Percentiles rank a stretch among this genome's conserved stretches.
These are phyloP conservation scores for Psilocybe subaeruginosa DNA, from an alignment of 768 basidiomycete species.

Conservation along the genomic window DNA sequence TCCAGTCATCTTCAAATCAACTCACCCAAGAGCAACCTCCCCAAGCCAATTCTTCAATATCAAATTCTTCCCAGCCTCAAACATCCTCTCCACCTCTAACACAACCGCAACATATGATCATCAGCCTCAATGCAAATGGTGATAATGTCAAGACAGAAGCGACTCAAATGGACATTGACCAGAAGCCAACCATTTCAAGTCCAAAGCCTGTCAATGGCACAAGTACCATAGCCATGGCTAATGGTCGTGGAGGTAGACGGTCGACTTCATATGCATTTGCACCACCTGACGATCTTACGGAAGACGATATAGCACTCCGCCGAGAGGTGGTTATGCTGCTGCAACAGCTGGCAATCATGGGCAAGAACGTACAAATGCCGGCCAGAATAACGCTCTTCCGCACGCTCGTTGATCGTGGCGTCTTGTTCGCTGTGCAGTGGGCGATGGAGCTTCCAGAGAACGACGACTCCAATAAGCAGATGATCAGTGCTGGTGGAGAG, in stretches of 20 bases:
- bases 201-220: conserved; percentile 34
- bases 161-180: conserved; percentile 43
- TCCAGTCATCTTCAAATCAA: conserved; percentile 15
- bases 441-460: conserved; percentile 74
- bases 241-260: conserved; percentile 27
- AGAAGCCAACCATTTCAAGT: conserved; percentile 26
- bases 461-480: conserved; percentile 46
- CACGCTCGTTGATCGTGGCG: conserved; percentile 82
- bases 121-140: conserved; percentile 44
- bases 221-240: conserved; percentile 13
- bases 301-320: conserved; percentile 57
- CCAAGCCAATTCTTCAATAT: background rate
- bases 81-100: conserved; percentile 6
- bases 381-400: conserved; percentile 87
- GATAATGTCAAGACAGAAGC: conserved; percentile 36
- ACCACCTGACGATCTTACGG: conserved; percentile 57
- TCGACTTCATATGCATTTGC: conserved; percentile 52
- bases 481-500: conserved; percentile 86
- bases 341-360: conserved; percentile 93
- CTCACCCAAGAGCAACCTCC: conserved; percentile 16
- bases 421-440: conserved; percentile 93
- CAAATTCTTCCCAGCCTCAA: background rate
- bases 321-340: conserved; percentile 85
- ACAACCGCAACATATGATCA: conserved; percentile 33
- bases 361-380: conserved; percentile 93